Conservation (phyloP, 306 rosid genomes). For the Abrus precatorius region DNA sequence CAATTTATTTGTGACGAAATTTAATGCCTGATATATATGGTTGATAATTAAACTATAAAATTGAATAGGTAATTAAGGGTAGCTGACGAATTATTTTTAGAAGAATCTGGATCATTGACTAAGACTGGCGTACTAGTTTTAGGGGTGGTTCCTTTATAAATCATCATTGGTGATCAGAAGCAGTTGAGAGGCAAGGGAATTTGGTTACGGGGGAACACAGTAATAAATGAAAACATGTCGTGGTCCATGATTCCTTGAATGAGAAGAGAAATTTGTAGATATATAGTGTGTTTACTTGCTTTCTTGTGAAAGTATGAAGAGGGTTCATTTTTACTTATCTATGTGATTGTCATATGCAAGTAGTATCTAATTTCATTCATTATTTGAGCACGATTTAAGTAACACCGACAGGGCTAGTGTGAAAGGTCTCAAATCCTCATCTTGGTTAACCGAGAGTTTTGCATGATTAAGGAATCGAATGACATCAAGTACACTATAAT, state of each 20-base stretch:
- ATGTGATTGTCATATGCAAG: neutral
- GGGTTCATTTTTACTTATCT: neutral
- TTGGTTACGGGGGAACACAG: neutral
- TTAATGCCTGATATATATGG: constrained; percentile 46
- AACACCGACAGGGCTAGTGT: neutral
- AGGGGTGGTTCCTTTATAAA: constrained; percentile 27
- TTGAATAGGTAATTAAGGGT: constrained; percentile 13
- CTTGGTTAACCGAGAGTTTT: neutral
- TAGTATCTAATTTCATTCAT: neutral
- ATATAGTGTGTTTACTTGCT: neutral
- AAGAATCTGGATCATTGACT: constrained; percentile 30
- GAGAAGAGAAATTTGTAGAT: constrained; percentile 19
- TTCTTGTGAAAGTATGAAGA: neutral
- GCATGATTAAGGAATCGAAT: neutral
- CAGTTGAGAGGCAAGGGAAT: constrained; percentile 38
- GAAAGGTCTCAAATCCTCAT: constrained; percentile 8
- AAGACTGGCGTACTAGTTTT: neutral
- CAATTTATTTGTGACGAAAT: constrained; percentile 36
- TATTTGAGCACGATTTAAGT: constrained; percentile 1
- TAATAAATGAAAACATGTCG: constrained; percentile 43
- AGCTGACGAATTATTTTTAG: constrained; percentile 41
- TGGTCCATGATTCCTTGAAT: constrained; percentile 38
- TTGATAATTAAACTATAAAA: constrained; percentile 35
- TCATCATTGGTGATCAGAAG: constrained; percentile 26
- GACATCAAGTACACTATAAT: neutral